Evolutionary conservation across 2,329 filamentous ascomycete genomes (phyloP).

Genomic region (Sporothrix pallida): DNA sequence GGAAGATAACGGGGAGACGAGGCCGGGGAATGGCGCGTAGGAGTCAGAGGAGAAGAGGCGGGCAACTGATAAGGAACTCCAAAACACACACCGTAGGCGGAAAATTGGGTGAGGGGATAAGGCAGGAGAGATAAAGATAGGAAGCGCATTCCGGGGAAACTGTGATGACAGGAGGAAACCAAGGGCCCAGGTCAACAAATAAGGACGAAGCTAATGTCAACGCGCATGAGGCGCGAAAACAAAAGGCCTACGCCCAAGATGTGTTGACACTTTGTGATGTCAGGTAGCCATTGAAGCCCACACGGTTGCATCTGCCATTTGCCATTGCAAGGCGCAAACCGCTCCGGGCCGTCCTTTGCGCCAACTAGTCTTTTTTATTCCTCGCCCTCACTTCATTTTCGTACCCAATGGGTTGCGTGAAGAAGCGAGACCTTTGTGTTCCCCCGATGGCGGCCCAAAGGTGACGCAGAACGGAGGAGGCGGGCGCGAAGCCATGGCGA

Average conservation of each 20-base stretch:
- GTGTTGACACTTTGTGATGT: neutral
- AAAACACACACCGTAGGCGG: neutral
- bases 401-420: neutral
- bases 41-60: neutral
- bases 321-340: conserved; percentile 17
- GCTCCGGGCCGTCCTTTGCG: conserved; percentile 19
- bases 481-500: conserved; percentile 14
- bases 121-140: conserved; percentile 24
- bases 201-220: neutral
- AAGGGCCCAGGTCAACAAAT: neutral
- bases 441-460: conserved; percentile 12
- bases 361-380: neutral
- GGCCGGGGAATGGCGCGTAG: neutral
- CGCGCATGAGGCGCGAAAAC: neutral
- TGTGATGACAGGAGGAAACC: conserved; percentile 12
- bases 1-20: conserved; percentile 27
- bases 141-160: conserved; percentile 26
- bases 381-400: too few species aligned
- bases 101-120: neutral
- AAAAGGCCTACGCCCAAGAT: neutral
- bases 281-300: neutral
- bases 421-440: neutral
- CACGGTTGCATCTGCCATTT: neutral
- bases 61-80: conserved; percentile 13
- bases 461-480: neutral